Evolutionary conservation across 441 rosid genomes (phyloP).

Genomic region (Adansonia grandidieri): DNA sequence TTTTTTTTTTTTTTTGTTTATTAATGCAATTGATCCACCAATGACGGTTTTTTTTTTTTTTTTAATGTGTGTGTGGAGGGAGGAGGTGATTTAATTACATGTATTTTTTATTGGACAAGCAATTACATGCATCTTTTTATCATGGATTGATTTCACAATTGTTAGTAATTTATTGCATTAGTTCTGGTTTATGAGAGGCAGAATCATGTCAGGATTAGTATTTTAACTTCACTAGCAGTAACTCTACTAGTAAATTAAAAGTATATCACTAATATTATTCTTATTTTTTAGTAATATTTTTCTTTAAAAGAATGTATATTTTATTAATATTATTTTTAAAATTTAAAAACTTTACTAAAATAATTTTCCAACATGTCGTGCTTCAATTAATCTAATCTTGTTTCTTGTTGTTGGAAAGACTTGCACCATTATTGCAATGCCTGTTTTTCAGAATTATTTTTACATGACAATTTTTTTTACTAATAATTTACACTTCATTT

Average conservation of each 20-base stretch:
- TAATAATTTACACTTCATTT: background rate
- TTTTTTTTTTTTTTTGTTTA: background rate
- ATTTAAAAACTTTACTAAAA: too few species aligned
- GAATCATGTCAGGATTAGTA: too few species aligned
- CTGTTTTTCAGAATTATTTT: too few species aligned
- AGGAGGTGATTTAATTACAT: background rate
- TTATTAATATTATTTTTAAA: too few species aligned
- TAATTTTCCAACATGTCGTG: too few species aligned
- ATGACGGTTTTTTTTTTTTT: background rate
- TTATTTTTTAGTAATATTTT: too few species aligned
- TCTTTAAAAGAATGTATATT: too few species aligned
- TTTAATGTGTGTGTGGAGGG: too few species aligned
- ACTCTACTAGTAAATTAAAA: too few species aligned
- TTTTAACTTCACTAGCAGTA: too few species aligned
- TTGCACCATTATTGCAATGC: background rate
- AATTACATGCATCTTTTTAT: background rate
- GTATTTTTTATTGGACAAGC: too few species aligned
- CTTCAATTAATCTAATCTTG: background rate
- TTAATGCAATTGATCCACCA: background rate
- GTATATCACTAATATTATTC: too few species aligned
- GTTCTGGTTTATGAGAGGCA: background rate
- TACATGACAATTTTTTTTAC: background rate
- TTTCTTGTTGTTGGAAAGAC: background rate
- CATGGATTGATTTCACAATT: background rate
- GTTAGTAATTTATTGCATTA: background rate